A percentile compares a stretch with the other conserved stretches of the same genome.
Evolutionary conservation across 305 asterid genomes (phyloP).

Genomic region (Solanum chacoense): DNA sequence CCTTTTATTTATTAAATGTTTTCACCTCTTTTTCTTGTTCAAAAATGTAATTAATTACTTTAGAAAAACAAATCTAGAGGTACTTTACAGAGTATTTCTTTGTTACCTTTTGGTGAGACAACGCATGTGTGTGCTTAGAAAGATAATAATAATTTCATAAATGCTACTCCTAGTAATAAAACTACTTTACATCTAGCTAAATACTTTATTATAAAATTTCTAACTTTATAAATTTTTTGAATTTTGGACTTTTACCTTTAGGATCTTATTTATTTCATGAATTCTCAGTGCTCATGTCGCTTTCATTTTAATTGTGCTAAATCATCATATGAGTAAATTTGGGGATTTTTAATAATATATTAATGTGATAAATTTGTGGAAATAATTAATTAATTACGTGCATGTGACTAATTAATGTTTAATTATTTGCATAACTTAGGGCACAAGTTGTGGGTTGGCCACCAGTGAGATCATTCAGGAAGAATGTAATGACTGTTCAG

Average conservation of each 20-base stretch:
- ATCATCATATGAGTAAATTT: background rate
- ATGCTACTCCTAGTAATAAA: background rate
- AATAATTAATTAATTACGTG: background rate
- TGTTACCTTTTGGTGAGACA: background rate
- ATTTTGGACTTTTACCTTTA: background rate
- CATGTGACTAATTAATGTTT: background rate
- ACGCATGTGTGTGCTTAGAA: background rate
- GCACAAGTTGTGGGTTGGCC: constrained; percentile 16
- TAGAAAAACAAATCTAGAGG: background rate
- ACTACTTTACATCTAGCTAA: background rate
- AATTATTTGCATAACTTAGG: background rate
- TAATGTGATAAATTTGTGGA: background rate
- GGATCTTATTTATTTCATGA: background rate
- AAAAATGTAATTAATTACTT: background rate
- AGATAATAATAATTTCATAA: background rate
- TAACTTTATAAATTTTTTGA: background rate
- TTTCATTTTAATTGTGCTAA: background rate
- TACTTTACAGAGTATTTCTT: background rate
- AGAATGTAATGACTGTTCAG: background rate
- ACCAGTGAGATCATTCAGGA: constrained; percentile 13
- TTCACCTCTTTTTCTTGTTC: background rate
- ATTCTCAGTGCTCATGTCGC: background rate
- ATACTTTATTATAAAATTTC: background rate
- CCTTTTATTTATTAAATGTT: background rate
- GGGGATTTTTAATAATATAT: background rate